Percentiles rank a stretch among this genome's conserved stretches.
These are phyloP conservation scores for Luzula sylvatica DNA, from an alignment of 176 grass and related monocot species.

Conservation along the genomic window DNA sequence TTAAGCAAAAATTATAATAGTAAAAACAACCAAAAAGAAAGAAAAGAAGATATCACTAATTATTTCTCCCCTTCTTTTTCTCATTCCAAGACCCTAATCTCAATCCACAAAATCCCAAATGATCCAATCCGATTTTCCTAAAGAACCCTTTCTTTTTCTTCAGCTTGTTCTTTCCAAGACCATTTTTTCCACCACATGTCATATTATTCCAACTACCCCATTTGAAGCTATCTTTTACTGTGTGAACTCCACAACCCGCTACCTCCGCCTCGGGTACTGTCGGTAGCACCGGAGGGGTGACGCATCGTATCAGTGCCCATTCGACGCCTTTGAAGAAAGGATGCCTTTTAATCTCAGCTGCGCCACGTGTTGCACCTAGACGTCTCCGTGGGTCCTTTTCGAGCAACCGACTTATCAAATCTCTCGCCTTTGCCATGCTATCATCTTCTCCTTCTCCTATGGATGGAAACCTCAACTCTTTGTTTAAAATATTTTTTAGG, in stretches of 20 bases:
- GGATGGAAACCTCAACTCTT: slow-evolving; percentile 57
- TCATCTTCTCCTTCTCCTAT: slow-evolving; percentile 24
- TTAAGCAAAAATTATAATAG: background rate
- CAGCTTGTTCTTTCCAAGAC: background rate
- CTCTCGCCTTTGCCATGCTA: slow-evolving; percentile 44
- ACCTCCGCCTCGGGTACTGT: slow-evolving; percentile 16
- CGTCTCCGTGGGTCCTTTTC: slow-evolving; percentile 62
- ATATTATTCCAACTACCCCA: slow-evolving; percentile 58
- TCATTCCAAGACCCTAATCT: slow-evolving; percentile 3
- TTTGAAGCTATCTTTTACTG: slow-evolving; percentile 21
- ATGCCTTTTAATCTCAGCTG: slow-evolving; percentile 80
- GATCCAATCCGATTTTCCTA: slow-evolving; percentile 9
- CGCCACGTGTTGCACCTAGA: slow-evolving; percentile 55
- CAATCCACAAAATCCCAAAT: slow-evolving; percentile 12
- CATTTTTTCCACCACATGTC: slow-evolving; percentile 12
- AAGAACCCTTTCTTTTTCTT: slow-evolving; percentile 11
- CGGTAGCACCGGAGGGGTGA: slow-evolving; percentile 48
- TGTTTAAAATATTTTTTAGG: slow-evolving; percentile 69
- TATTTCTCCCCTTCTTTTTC: slow-evolving; percentile 2
- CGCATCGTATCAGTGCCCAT: slow-evolving; percentile 78
- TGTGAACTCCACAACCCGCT: background rate
- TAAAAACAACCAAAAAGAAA: background rate
- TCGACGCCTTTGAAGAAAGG: slow-evolving; percentile 64
- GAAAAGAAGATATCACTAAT: background rate
- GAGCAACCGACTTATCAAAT: slow-evolving; percentile 50